A percentile compares a stretch with the other conserved stretches of the same genome.
Conservation (phyloP, 306 rosid genomes). For the Myrica gale region DNA sequence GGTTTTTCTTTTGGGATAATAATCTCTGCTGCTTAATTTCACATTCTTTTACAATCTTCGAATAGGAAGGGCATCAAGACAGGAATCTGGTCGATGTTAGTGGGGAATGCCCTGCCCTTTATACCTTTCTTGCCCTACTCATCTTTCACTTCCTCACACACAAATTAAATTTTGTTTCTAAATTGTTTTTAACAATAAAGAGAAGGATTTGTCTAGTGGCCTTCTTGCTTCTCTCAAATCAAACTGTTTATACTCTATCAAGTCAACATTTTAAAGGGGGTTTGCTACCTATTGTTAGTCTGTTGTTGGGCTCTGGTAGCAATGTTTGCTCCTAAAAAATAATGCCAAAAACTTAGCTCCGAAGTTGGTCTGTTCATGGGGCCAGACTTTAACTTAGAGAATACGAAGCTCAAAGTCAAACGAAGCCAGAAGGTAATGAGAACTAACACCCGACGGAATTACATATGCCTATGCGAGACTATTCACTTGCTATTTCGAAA, state of each 20-base stretch:
- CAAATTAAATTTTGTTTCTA: no score
- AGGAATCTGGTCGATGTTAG: slow-evolving; percentile 46
- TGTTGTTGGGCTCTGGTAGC: no score
- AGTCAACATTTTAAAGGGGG: no score
- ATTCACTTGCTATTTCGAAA: no score
- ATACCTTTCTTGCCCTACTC: slow-evolving; percentile 56
- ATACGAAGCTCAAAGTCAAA: not conserved
- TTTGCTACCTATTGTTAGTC: no score
- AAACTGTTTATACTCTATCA: no score
- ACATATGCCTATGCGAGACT: no score
- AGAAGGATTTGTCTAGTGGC: no score
- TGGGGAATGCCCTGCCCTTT: slow-evolving; percentile 51
- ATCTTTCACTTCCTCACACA: slow-evolving; percentile 26
- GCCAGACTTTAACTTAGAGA: not conserved
- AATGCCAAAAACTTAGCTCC: not conserved
- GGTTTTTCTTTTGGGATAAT: not conserved
- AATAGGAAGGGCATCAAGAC: slow-evolving; percentile 37
- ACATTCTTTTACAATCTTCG: slow-evolving; percentile 23
- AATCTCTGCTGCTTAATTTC: slow-evolving; percentile 4
- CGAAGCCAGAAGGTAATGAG: not conserved
- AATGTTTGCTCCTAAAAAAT: not conserved
- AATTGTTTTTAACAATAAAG: no score
- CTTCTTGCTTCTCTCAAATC: no score
- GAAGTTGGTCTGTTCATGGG: not conserved
- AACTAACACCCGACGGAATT: no score